These are phyloP conservation scores for Boletellus ananiceps DNA, from an alignment of 768 basidiomycete species.

Conservation along the genomic window DNA sequence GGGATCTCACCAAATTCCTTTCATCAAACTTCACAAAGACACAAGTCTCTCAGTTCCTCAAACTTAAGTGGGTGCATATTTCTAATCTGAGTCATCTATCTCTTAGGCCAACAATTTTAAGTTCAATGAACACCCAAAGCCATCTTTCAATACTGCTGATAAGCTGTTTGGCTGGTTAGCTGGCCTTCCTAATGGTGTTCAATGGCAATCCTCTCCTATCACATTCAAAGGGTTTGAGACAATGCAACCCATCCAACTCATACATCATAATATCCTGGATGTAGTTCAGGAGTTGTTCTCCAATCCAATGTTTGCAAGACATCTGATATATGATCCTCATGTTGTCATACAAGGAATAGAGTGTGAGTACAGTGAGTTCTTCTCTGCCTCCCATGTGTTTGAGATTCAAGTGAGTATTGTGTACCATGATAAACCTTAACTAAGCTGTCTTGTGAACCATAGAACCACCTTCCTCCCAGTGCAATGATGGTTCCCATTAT, in stretches of 20 bases:
- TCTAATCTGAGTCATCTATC: too few relatives aligned
- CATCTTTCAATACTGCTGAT: slow-evolving; percentile 20
- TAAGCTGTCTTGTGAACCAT: too few relatives aligned
- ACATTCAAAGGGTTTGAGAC: slow-evolving; percentile 3
- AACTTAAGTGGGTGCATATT: slow-evolving; percentile 21
- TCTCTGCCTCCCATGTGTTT: slow-evolving; percentile 16
- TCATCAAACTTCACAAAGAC: slow-evolving; percentile 18
- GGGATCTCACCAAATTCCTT: slow-evolving; percentile 30
- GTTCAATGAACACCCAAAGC: neutral
- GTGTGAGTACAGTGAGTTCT: slow-evolving; percentile 21
- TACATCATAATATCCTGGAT: slow-evolving; percentile 24
- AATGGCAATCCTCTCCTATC: slow-evolving; percentile 17
- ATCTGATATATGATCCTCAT: slow-evolving; percentile 22
- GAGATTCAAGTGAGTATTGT: slow-evolving; percentile 21
- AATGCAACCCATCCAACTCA: slow-evolving; percentile 13
- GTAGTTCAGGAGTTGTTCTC: slow-evolving; percentile 19
- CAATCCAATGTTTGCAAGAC: slow-evolving; percentile 19
- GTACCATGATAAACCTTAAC: too few relatives aligned
- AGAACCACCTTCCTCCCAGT: slow-evolving; percentile 7
- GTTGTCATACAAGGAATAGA: neutral
- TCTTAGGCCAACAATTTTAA: neutral
- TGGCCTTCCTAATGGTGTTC: slow-evolving; percentile 15
- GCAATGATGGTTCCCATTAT: slow-evolving; percentile 16
- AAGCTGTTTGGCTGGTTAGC: slow-evolving; percentile 15
- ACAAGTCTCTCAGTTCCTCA: slow-evolving; percentile 27